phyloP scores from a whole-genome alignment of 2,329 filamentous ascomycete genomes.

The Neofusicoccum parvum region DNA sequence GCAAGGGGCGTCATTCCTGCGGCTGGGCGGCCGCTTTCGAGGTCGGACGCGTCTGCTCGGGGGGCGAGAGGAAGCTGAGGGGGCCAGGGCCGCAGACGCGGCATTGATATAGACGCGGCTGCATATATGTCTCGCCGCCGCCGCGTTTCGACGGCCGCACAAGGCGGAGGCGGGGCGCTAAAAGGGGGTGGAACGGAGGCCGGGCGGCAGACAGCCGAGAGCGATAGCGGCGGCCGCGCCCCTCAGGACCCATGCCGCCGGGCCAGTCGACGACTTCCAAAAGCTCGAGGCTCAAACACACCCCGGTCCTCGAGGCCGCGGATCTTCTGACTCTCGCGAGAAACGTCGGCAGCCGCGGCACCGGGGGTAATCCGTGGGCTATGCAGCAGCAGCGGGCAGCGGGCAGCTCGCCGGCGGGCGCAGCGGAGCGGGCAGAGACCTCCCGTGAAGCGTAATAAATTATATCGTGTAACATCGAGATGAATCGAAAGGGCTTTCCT shows the following conservation, averaged over 20 bases:
- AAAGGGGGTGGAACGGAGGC: not conserved
- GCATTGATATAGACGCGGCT: not conserved
- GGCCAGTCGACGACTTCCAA: not conserved
- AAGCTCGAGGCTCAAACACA: constrained; percentile 12
- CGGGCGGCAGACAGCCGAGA: not conserved
- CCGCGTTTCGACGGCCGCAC: not conserved
- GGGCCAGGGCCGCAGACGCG: not conserved
- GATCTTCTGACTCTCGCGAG: too few species aligned
- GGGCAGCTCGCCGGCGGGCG: too few species aligned
- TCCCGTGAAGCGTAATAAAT: constrained; percentile 11
- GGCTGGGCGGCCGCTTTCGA: not conserved
- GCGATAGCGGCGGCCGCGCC: too few species aligned
- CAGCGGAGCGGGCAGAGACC: not conserved
- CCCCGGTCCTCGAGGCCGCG: not conserved
- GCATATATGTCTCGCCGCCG: not conserved
- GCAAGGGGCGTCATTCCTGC: not conserved
- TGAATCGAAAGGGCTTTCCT: not conserved
- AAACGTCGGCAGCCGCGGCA: too few species aligned
- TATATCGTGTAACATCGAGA: constrained; percentile 6
- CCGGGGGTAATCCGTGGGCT: too few species aligned
- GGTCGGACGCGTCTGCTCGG: not conserved
- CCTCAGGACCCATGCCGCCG: not conserved
- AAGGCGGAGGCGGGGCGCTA: not conserved
- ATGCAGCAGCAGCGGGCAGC: too few species aligned
- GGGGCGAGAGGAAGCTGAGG: not conserved